Evolutionary conservation across 2,329 filamentous ascomycete genomes (phyloP), one percentile per base, ranked within the genome.

Genomic region (Verruconis gallopava): DNA sequence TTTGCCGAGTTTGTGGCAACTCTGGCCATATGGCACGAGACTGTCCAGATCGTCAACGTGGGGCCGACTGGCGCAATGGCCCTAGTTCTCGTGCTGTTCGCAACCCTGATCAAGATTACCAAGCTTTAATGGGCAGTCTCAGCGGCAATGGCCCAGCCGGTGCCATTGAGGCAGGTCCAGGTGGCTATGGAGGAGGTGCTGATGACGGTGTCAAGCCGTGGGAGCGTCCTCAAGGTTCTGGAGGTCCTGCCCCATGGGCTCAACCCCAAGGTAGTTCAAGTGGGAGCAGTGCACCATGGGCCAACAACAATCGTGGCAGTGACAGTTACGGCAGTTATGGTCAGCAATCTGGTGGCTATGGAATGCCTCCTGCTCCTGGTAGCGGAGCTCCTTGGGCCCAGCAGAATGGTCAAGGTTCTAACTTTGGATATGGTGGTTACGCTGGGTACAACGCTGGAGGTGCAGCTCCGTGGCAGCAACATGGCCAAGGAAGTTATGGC

Each of bases 91-190:
- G 65, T 40, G 79, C 77, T 53, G 75, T 72, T 41, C 55, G 59
- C 48, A 83, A 80, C 50, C 83, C 89, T 48, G 88, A 94, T 60
- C 80, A 84, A 59, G 91, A 98, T 63, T 91, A 94, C 65, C 88
- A 96, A 75, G 85, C 89, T 78, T 85, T 98, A 57, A 94, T 98
- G 86, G 82, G 93, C 75, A 91, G 96, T 71, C 76, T 96, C 52
- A 85, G 81, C 48, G 86, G 81, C 48, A 85, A 85, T 48, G 81
- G 79, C 47, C 73, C 66, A 30, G 65, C 81, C 28, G 80, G 79
- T 50, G 84, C 83, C 48, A 94, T 98, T 55, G 91, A 93, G 65
- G 85, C 81, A 48, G 85, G 83, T 11, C 82, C 85, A 44, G 76
- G 75, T 43, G 69, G 68, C 25, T 75, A 72, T 49, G n/a, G 51